Conservation (phyloP, 202 grass and related monocot species). For the Cymbopogon flexuosus region DNA sequence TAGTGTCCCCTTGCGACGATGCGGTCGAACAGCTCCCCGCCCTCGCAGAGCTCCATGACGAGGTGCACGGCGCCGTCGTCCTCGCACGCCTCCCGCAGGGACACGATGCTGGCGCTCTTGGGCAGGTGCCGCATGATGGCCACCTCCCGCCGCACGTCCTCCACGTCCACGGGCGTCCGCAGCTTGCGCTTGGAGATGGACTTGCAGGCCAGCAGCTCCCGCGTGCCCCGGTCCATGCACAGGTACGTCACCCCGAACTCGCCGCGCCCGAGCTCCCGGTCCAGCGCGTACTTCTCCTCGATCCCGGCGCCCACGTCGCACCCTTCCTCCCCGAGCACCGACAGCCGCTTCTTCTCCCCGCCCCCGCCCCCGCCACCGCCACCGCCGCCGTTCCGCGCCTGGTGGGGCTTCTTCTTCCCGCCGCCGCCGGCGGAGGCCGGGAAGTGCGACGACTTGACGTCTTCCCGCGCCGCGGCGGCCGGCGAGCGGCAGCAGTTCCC, state of each 20-base stretch:
- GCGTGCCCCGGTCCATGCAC: constrained; percentile 49
- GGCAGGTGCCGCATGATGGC: constrained; percentile 72
- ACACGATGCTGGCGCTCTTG: constrained; percentile 62
- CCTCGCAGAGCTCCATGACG: constrained; percentile 94
- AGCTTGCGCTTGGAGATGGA: constrained; percentile 81
- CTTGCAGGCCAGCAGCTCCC: constrained; percentile 62
- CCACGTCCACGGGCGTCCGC: constrained; percentile 53
- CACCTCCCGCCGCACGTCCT: constrained; percentile 85
- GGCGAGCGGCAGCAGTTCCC: constrained; percentile 97
- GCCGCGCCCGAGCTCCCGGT: constrained; percentile 62
- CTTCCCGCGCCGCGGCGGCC: constrained; percentile 71
- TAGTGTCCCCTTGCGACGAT: constrained; percentile 80
- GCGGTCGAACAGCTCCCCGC: constrained; percentile 88
- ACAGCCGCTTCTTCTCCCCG: constrained; percentile 58
- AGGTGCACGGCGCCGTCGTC: constrained; percentile 82
- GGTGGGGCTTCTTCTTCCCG: constrained; percentile 60
- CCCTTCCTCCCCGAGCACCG: constrained; percentile 58
- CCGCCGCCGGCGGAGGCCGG: constrained; percentile 36
- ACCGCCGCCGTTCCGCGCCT: constrained; percentile 43
- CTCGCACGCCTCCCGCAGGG: constrained; percentile 67
- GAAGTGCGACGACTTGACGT: constrained; percentile 73
- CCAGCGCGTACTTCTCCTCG: constrained; percentile 68
- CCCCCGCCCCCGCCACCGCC: background rate
- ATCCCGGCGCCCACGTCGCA: constrained; percentile 45
- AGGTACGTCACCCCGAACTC: constrained; percentile 75